Conservation (phyloP, 495 filamentous ascomycete genomes). For the Penicillium canariense region DNA sequence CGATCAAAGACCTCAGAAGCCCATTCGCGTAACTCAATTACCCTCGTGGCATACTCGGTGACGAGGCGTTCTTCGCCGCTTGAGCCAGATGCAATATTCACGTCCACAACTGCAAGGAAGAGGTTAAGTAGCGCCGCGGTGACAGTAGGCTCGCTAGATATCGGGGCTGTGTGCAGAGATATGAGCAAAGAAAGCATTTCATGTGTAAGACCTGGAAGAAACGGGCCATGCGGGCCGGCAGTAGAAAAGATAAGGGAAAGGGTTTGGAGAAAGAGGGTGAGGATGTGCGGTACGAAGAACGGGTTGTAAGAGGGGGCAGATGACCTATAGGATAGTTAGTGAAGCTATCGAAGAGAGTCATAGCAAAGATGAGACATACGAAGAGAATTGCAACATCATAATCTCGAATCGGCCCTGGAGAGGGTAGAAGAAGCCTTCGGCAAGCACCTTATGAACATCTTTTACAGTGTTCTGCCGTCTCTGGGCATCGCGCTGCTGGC, state of each 20-base stretch:
- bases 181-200: constrained; percentile 47
- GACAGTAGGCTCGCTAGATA: constrained; percentile 58
- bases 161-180: constrained; percentile 39
- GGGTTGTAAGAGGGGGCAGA: constrained; percentile 39
- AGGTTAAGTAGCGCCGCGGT: constrained; percentile 73
- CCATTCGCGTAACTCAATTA: constrained; percentile 44
- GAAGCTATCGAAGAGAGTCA: background rate
- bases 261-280: constrained; percentile 52
- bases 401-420: constrained; percentile 53
- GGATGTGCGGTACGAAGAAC: constrained; percentile 43
- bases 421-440: constrained; percentile 78
- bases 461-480: constrained; percentile 61
- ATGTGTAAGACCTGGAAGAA: constrained; percentile 43
- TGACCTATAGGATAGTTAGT: constrained; percentile 22
- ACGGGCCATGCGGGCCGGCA: constrained; percentile 45
- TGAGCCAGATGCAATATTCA: constrained; percentile 61
- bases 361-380: constrained; percentile 26
- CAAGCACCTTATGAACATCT: constrained; percentile 70
- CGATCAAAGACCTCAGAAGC: constrained; percentile 62
- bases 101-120: constrained; percentile 75
- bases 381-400: constrained; percentile 44
- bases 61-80: constrained; percentile 68
- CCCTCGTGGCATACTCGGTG: constrained; percentile 41
- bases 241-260: constrained; percentile 50
- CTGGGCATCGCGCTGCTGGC: constrained; percentile 45